A percentile compares a stretch with the other conserved stretches of the same genome.
These are phyloP conservation scores for Cordyceps farinosa DNA, from an alignment of 2,329 filamentous ascomycete species.

Conservation along the genomic window DNA sequence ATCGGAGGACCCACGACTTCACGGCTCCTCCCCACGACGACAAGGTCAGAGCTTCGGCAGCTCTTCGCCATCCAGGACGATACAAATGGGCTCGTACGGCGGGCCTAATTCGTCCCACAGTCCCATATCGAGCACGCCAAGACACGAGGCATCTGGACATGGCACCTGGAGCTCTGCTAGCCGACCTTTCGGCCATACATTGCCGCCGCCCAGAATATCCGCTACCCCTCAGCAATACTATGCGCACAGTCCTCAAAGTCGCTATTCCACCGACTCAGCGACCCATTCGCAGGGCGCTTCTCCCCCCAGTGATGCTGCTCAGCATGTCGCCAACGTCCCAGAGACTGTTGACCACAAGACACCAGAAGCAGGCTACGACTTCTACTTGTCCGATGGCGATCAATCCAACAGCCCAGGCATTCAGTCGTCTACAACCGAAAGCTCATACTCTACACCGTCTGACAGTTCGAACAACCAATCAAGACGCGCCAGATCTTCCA, in stretches of 20 bases:
- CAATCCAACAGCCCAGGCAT: constrained; percentile 38
- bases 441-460: constrained; percentile 45
- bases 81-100: constrained; percentile 22
- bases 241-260: constrained; percentile 8
- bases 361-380: constrained; percentile 20
- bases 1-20: background rate
- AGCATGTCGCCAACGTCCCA: background rate
- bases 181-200: constrained; percentile 13
- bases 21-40: background rate
- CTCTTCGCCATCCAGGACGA: constrained; percentile 19
- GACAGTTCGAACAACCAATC: constrained; percentile 33
- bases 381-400: constrained; percentile 24
- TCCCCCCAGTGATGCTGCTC: background rate
- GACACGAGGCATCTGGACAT: constrained; percentile 7
- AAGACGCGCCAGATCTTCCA: constrained; percentile 27
- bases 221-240: constrained; percentile 14
- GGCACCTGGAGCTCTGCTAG: constrained; percentile 5
- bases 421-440: constrained; percentile 45
- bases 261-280: constrained; percentile 6
- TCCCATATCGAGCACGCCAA: constrained; percentile 16
- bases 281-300: background rate
- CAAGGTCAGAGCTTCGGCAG: constrained; percentile 18
- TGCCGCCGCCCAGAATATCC: constrained; percentile 12
- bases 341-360: background rate
- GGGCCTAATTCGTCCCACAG: constrained; percentile 4